Percentiles rank a stretch among this genome's conserved stretches.
These are phyloP conservation scores for Aspergillus unguis DNA, from an alignment of 2,329 filamentous ascomycete species.

Conservation along the genomic window DNA sequence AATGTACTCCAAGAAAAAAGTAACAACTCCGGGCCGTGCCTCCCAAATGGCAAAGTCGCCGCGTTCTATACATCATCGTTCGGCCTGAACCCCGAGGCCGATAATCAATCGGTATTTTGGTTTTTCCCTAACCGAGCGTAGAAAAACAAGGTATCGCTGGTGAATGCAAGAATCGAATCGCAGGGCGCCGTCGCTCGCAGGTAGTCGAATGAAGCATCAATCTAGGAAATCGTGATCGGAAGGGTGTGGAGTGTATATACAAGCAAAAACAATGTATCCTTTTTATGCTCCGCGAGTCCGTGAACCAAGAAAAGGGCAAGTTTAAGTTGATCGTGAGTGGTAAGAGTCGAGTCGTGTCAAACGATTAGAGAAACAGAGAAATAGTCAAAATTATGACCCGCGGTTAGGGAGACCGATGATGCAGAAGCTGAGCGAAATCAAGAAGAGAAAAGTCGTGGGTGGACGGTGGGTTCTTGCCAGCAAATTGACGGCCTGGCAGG, in stretches of 20 bases:
- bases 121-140: constrained; percentile 37
- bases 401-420: constrained; percentile 37
- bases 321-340: constrained; percentile 25
- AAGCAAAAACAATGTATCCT: constrained; percentile 30
- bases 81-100: constrained; percentile 30
- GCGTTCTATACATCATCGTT: constrained; percentile 41
- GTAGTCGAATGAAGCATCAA: constrained; percentile 34
- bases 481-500: constrained; percentile 23
- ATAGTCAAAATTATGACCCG: constrained; percentile 34
- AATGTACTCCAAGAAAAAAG: constrained; percentile 25
- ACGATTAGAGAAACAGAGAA: constrained; percentile 27
- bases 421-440: constrained; percentile 33
- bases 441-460: constrained; percentile 31
- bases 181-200: constrained; percentile 43
- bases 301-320: constrained; percentile 22
- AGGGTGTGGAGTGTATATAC: constrained; percentile 30
- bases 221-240: constrained; percentile 38
- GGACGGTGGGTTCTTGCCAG: constrained; percentile 23
- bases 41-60: constrained; percentile 33
- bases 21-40: constrained; percentile 36
- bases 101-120: constrained; percentile 23
- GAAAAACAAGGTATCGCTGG: constrained; percentile 35
- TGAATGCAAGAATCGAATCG: constrained; percentile 38
- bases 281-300: constrained; percentile 24
- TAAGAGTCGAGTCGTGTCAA: constrained; percentile 28